Conservation (phyloP, 768 basidiomycete species). For the Termitomyces sp. region DNA sequence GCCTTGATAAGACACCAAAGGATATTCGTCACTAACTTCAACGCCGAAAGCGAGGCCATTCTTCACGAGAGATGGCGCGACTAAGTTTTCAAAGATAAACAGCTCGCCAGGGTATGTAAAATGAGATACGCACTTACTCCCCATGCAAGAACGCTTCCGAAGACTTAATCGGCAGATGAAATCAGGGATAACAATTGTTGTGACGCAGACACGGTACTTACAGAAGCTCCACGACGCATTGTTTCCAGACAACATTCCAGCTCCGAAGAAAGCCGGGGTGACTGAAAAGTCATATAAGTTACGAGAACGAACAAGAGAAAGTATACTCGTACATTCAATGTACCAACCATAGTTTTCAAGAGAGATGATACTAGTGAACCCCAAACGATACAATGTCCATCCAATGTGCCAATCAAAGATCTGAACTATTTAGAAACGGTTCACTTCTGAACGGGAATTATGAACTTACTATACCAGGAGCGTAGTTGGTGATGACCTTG, state of each 20-base stretch:
- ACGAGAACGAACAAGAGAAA: not conserved
- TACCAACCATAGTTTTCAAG: slow-evolving; percentile 57
- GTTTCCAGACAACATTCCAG: slow-evolving; percentile 52
- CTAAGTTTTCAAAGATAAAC: slow-evolving; percentile 15
- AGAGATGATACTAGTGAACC: slow-evolving; percentile 54
- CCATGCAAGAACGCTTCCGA: slow-evolving; percentile 53
- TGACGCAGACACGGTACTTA: slow-evolving; percentile 12
- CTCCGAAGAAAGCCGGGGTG: slow-evolving; percentile 55
- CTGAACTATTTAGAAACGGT: slow-evolving; percentile 15
- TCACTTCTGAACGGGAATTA: not conserved
- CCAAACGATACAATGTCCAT: slow-evolving; percentile 52
- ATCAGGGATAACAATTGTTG: not conserved
- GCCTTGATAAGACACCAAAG: slow-evolving; percentile 37
- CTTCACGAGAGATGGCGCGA: slow-evolving; percentile 48
- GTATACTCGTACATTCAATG: slow-evolving; percentile 38
- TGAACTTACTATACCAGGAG: slow-evolving; percentile 46
- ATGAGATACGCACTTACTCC: slow-evolving; percentile 38
- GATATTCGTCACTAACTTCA: slow-evolving; percentile 29
- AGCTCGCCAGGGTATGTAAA: not conserved
- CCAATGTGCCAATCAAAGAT: slow-evolving; percentile 62
- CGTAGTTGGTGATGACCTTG: slow-evolving; percentile 53
- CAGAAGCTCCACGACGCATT: slow-evolving; percentile 56
- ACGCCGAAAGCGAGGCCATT: slow-evolving; percentile 46
- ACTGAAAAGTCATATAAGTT: slow-evolving; percentile 16
- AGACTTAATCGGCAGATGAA: slow-evolving; percentile 24